These are phyloP conservation scores for Ogataea polymorpha DNA, from an alignment of 805 yeast genomes.

Conservation along the genomic window DNA sequence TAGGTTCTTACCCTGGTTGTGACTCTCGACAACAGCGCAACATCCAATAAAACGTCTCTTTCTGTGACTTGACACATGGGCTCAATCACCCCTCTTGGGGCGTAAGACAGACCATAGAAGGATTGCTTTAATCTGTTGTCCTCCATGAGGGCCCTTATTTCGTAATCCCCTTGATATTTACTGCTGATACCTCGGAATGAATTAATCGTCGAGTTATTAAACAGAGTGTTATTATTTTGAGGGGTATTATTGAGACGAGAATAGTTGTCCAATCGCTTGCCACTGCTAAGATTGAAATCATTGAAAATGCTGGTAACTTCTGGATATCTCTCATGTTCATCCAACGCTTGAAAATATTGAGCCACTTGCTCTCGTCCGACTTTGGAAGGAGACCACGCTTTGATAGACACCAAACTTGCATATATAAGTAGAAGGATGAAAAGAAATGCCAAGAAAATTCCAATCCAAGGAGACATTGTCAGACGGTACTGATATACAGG, in stretches of 20 bases:
- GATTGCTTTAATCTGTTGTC: conserved; percentile 32
- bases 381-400: conserved; percentile 10
- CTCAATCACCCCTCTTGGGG: conserved; percentile 48
- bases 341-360: conserved; percentile 11
- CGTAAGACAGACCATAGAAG: conserved; percentile 59
- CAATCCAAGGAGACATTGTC: conserved; percentile 13
- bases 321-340: conserved; percentile 7
- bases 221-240: background rate
- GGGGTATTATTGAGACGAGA: background rate
- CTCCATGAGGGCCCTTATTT: conserved; percentile 37
- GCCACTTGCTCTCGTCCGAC: conserved; percentile 11
- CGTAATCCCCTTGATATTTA: conserved; percentile 33
- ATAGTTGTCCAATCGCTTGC: background rate
- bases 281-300: background rate
- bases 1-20: conserved; percentile 57
- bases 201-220: conserved; percentile 14
- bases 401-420: conserved; percentile 15
- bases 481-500: conserved; percentile 2
- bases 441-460: conserved; percentile 3
- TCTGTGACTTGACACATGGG: conserved; percentile 51
- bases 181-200: conserved; percentile 33
- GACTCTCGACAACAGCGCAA: conserved; percentile 54
- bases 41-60: conserved; percentile 51
- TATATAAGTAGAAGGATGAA: conserved; percentile 12
- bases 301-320: conserved; percentile 12